phyloP scores from a whole-genome alignment of 345 rosid species.

The Heritiera littoralis region DNA sequence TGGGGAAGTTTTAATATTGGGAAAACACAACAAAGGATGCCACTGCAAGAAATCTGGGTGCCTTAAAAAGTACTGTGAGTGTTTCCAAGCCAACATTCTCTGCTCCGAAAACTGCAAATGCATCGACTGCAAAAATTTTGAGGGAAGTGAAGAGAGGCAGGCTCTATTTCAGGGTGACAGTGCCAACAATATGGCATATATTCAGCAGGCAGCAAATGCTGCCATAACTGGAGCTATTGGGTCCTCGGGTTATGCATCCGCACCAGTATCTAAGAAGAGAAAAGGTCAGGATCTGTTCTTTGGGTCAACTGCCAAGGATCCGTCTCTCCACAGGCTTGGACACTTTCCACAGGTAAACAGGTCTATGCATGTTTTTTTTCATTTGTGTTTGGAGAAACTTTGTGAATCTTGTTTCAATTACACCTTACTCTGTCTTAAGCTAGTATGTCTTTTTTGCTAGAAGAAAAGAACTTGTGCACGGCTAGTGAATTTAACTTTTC shows the following conservation, averaged over 20 bases:
- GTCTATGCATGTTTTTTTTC: not conserved
- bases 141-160: constrained; percentile 97
- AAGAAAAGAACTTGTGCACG: not conserved
- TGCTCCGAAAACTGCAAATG: constrained; percentile 98
- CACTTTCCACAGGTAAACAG: constrained; percentile 70
- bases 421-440: not conserved
- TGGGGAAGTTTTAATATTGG: constrained; percentile 69
- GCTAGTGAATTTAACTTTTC: not conserved
- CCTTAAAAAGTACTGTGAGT: constrained; percentile 97
- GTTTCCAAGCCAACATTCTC: constrained; percentile 95
- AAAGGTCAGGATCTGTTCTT: constrained; percentile 79
- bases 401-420: not conserved
- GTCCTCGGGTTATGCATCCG: constrained; percentile 84
- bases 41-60: constrained; percentile 99
- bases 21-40: constrained; percentile 98
- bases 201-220: constrained; percentile 99
- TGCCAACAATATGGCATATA: constrained; percentile 76
- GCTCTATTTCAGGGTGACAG: constrained; percentile 92
- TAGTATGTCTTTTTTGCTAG: not conserved
- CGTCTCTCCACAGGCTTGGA: constrained; percentile 49
- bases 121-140: constrained; percentile 95
- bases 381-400: not conserved
- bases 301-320: constrained; percentile 61
- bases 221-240: constrained; percentile 98
- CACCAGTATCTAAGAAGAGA: constrained; percentile 75